Conservation (phyloP, 2,329 filamentous ascomycete species). For the Xylaria sp. region DNA sequence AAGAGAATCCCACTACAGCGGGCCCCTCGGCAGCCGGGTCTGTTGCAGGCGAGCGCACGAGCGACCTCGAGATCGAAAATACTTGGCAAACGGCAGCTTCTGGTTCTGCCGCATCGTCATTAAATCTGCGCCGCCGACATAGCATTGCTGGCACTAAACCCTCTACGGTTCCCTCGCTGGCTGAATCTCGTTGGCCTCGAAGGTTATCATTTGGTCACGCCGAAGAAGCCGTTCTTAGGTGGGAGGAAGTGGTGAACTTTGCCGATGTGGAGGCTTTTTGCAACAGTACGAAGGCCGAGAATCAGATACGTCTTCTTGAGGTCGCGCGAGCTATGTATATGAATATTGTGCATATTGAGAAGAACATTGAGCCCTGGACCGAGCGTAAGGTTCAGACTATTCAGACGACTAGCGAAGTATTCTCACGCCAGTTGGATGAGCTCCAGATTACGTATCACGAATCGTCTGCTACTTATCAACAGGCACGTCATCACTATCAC, state of each 20-base stretch:
- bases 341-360: conserved; percentile 63
- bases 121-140: conserved; percentile 70
- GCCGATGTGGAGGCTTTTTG: conserved; percentile 52
- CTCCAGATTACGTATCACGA: conserved; percentile 76
- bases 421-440: conserved; percentile 71
- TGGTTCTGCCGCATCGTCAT: conserved; percentile 56
- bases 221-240: conserved; percentile 77
- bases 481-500: conserved; percentile 72
- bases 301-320: conserved; percentile 55
- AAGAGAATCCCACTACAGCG: conserved; percentile 50
- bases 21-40: conserved; percentile 69
- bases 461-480: conserved; percentile 75
- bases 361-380: conserved; percentile 70
- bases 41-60: conserved; percentile 66
- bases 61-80: conserved; percentile 69
- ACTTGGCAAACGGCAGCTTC: conserved; percentile 62
- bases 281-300: conserved; percentile 31
- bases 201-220: conserved; percentile 80
- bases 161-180: conserved; percentile 50
- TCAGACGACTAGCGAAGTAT: conserved; percentile 68
- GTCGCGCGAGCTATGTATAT: conserved; percentile 67
- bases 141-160: conserved; percentile 59
- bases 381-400: conserved; percentile 66
- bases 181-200: conserved; percentile 74
- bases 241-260: conserved; percentile 66